Conservation (phyloP, 179 eudicot genomes). For the Gypsophila paniculata region DNA sequence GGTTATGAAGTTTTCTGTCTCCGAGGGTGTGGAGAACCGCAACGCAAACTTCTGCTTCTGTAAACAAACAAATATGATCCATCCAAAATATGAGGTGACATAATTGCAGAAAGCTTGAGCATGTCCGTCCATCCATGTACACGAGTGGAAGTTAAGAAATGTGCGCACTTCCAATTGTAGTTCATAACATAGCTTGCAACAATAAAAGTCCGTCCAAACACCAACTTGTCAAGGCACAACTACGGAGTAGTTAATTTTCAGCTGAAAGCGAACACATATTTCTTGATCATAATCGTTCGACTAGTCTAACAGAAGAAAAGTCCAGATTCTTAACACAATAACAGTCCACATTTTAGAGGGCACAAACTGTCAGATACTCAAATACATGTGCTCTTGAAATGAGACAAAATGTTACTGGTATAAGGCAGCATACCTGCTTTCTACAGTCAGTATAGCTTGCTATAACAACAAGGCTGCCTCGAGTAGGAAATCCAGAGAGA, state of each 20-base stretch:
- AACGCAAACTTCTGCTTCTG: conserved; percentile 89
- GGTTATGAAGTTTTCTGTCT: conserved; percentile 41
- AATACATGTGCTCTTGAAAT: not conserved
- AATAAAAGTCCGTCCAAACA: not conserved
- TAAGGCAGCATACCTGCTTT: conserved; percentile 43
- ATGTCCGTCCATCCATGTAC: not conserved
- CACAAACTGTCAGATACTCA: too few relatives aligned
- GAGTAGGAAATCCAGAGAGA: conserved; percentile 56
- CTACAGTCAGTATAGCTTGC: conserved; percentile 51
- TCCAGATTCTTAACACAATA: not conserved
- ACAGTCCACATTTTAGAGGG: not conserved
- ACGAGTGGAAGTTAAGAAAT: not conserved
- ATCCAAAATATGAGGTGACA: not conserved
- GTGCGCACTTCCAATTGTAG: not conserved
- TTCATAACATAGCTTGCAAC: not conserved
- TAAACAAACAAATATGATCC: conserved; percentile 22
- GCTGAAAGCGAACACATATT: not conserved
- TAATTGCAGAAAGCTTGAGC: not conserved
- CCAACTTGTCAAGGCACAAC: not conserved
- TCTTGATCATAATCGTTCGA: not conserved
- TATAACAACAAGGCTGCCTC: conserved; percentile 61
- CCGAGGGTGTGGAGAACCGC: conserved; percentile 45
- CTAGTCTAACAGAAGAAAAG: not conserved
- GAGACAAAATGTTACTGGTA: not conserved
- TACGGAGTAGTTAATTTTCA: not conserved